Evolutionary conservation across 805 yeast genomes (phyloP).

Genomic region (Lipomyces oligophaga): DNA sequence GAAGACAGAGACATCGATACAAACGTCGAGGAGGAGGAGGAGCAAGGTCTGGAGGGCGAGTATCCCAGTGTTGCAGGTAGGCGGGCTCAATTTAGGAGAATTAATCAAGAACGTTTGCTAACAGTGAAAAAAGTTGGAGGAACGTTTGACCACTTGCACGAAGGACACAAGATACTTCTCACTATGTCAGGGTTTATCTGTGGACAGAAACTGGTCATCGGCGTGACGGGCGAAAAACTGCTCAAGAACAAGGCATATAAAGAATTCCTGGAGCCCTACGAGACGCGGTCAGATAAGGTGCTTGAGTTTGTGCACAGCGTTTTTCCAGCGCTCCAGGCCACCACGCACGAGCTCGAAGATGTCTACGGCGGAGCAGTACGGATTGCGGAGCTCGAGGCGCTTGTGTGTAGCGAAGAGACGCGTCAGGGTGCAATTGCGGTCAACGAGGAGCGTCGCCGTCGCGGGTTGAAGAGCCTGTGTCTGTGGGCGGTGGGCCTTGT

Average conservation of each 20-base stretch:
- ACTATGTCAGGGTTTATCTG: slow-evolving; percentile 68
- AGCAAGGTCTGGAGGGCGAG: slow-evolving; percentile 18
- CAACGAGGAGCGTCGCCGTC: slow-evolving; percentile 58
- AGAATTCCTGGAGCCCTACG: slow-evolving; percentile 59
- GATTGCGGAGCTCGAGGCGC: slow-evolving; percentile 66
- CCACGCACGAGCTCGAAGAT: slow-evolving; percentile 66
- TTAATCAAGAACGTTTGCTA: not conserved
- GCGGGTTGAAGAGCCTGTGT: slow-evolving; percentile 51
- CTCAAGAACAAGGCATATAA: slow-evolving; percentile 70
- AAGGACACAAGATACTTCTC: slow-evolving; percentile 85
- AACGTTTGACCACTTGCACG: slow-evolving; percentile 94
- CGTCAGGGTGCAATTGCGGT: slow-evolving; percentile 67
- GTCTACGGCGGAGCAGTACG: slow-evolving; percentile 92
- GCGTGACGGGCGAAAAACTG: slow-evolving; percentile 74
- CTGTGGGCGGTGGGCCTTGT: slow-evolving; percentile 47
- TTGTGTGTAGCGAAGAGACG: slow-evolving; percentile 80
- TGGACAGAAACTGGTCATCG: slow-evolving; percentile 57
- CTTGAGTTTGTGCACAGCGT: slow-evolving; percentile 47
- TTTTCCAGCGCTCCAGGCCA: slow-evolving; percentile 47
- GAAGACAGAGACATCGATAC: slow-evolving; percentile 16
- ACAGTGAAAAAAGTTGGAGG: slow-evolving; percentile 69
- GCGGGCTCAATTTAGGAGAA: not conserved
- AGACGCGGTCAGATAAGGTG: slow-evolving; percentile 48
- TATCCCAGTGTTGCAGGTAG: slow-evolving; percentile 28
- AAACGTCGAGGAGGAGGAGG: slow-evolving; percentile 13